phyloP scores from a whole-genome alignment of 2,329 filamentous ascomycete genomes.

The Phyllosticta ampelicida region DNA sequence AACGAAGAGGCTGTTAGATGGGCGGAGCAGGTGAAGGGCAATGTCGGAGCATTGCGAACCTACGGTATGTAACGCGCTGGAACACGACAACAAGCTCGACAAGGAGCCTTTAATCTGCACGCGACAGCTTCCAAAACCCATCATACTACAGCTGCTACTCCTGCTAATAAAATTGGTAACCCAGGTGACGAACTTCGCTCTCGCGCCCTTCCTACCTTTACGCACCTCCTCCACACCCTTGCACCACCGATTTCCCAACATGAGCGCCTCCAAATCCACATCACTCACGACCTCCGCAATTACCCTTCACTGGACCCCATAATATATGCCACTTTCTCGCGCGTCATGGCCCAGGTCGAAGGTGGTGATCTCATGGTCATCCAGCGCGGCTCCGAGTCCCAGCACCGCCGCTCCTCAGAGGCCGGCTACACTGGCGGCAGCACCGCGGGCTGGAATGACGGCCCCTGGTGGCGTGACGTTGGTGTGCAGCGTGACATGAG shows the following conservation, averaged over 20 bases:
- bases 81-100: not conserved
- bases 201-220: slow-evolving; percentile 86
- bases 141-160: slow-evolving; percentile 12
- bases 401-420: slow-evolving; percentile 54
- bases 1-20: slow-evolving; percentile 95
- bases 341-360: slow-evolving; percentile 98
- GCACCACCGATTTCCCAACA: slow-evolving; percentile 94
- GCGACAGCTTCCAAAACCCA: not conserved
- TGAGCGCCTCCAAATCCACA: slow-evolving; percentile 93
- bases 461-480: slow-evolving; percentile 85
- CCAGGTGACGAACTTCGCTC: slow-evolving; percentile 60
- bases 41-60: slow-evolving; percentile 66
- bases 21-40: slow-evolving; percentile 81
- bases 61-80: slow-evolving; percentile 46
- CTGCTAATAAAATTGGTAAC: not conserved
- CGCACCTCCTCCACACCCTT: slow-evolving; percentile 86
- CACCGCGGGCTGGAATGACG: slow-evolving; percentile 71
- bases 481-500: slow-evolving; percentile 64
- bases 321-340: slow-evolving; percentile 81
- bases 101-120: not conserved
- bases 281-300: slow-evolving; percentile 87
- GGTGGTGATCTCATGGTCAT: slow-evolving; percentile 90
- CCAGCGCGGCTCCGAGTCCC: slow-evolving; percentile 81
- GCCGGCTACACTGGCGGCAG: slow-evolving; percentile 39
- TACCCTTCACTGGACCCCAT: slow-evolving; percentile 92